Percentiles rank a stretch among this genome's conserved stretches.
Conservation (phyloP, 371 early-diverging fungal genomes). For the Chytridiales sp. region DNA sequence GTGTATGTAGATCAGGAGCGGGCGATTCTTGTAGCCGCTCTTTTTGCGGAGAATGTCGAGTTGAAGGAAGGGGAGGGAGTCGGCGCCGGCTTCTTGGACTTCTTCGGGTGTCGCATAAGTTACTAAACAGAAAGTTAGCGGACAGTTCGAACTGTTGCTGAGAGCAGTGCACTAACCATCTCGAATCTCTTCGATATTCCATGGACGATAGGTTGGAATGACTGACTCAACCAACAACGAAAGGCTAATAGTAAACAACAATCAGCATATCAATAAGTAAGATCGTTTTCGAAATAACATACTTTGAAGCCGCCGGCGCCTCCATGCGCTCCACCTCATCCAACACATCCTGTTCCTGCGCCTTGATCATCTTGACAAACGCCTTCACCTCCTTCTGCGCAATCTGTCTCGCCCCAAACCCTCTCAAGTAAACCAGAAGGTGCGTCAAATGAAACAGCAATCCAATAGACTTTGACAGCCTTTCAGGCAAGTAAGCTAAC, state of each 20-base stretch:
- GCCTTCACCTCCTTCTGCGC: constrained; percentile 7
- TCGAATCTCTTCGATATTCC: constrained; percentile 15
- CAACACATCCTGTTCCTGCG: too few relatives aligned
- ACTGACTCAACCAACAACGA: constrained; percentile 5
- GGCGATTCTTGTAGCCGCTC: constrained; percentile 39
- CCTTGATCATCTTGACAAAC: constrained; percentile 2
- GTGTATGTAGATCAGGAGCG: constrained; percentile 63
- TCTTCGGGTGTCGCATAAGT: constrained; percentile 61
- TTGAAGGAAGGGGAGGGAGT: constrained; percentile 41
- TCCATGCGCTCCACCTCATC: too few relatives aligned
- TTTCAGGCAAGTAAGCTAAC: too few relatives aligned
- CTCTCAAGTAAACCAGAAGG: not conserved
- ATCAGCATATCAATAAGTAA: too few relatives aligned
- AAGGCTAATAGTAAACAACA: not conserved
- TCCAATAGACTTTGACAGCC: not conserved
- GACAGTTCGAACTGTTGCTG: not conserved
- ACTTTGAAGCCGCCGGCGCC: too few relatives aligned
- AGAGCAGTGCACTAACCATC: constrained; percentile 10
- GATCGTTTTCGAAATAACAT: too few relatives aligned
- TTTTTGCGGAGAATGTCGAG: constrained; percentile 49
- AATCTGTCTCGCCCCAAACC: not conserved
- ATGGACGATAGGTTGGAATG: constrained; percentile 14
- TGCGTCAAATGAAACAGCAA: not conserved
- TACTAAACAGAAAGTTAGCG: constrained; percentile 34
- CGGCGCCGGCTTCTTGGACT: constrained; percentile 44